Percentiles rank a stretch among this genome's conserved stretches.
These are phyloP conservation scores for Annona cherimola DNA, from an alignment of 164 flowering plant genomes.

Conservation along the genomic window DNA sequence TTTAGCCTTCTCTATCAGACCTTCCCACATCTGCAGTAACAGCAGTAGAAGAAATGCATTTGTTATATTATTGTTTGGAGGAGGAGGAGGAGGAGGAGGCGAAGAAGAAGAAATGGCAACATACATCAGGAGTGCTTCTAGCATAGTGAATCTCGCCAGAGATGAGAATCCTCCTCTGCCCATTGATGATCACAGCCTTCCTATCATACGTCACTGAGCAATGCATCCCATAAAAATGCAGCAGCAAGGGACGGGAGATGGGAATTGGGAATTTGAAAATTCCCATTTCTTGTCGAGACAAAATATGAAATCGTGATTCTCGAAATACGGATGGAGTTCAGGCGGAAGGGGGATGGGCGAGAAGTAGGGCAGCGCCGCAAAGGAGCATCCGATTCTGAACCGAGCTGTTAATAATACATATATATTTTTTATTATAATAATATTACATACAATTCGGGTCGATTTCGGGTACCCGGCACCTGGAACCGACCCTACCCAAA, in stretches of 20 bases:
- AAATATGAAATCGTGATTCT: too few species aligned
- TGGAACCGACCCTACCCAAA: too few species aligned
- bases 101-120: background rate
- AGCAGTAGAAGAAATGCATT: too few species aligned
- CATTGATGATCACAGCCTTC: conserved; percentile 9
- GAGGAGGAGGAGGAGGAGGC: background rate
- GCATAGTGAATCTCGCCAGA: conserved; percentile 12
- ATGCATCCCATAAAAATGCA: too few species aligned
- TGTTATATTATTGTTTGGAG: background rate
- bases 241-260: background rate
- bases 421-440: too few species aligned
- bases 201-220: conserved; percentile 9
- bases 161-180: conserved; percentile 14
- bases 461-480: too few species aligned
- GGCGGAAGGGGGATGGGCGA: too few species aligned
- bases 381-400: too few species aligned
- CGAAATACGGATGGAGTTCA: too few species aligned
- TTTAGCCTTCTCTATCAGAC: conserved; percentile 22
- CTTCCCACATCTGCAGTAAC: conserved; percentile 22
- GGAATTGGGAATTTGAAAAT: background rate
- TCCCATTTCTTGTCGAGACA: background rate
- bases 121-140: conserved; percentile 12
- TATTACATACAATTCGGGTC: too few species aligned
- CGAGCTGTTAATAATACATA: too few species aligned
- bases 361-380: too few species aligned